A percentile compares a stretch with the other conserved stretches of the same genome.
These are phyloP conservation scores for Aphanomyces astaci DNA, from an alignment of 352 stramenopile species.

Conservation along the genomic window DNA sequence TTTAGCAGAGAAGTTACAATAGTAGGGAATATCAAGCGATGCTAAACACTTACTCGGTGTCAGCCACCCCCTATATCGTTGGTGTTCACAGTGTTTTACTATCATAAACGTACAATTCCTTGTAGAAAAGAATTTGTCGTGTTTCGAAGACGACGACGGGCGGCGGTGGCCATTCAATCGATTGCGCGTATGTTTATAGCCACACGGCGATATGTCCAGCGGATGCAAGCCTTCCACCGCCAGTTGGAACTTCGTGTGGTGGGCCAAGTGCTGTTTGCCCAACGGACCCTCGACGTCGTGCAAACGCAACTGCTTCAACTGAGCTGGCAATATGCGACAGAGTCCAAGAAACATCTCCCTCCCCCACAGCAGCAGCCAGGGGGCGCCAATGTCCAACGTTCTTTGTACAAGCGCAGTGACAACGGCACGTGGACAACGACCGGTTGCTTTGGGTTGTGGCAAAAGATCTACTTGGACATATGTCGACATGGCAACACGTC, in stretches of 20 bases:
- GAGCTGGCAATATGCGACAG: slow-evolving; percentile 4
- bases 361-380: no score
- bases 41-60: no score
- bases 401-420: neutral
- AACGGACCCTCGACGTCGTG: neutral
- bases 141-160: neutral
- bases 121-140: slow-evolving; percentile 6
- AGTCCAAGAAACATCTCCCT: neutral
- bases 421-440: neutral
- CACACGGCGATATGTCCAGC: neutral
- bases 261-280: neutral
- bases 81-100: no score
- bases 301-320: neutral
- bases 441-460: slow-evolving; percentile 3
- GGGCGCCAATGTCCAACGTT: neutral
- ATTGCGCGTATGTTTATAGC: neutral
- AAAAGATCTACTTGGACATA: neutral
- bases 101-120: no score
- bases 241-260: neutral
- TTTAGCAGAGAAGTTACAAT: neutral
- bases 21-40: no score
- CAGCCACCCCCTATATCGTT: no score
- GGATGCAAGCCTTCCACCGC: neutral
- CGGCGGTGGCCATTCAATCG: slow-evolving; percentile 4
- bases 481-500: slow-evolving; percentile 14